Base-by-base conservation (phyloP, 257 asterid genomes). In the Haberlea rhodopensis region DNA sequence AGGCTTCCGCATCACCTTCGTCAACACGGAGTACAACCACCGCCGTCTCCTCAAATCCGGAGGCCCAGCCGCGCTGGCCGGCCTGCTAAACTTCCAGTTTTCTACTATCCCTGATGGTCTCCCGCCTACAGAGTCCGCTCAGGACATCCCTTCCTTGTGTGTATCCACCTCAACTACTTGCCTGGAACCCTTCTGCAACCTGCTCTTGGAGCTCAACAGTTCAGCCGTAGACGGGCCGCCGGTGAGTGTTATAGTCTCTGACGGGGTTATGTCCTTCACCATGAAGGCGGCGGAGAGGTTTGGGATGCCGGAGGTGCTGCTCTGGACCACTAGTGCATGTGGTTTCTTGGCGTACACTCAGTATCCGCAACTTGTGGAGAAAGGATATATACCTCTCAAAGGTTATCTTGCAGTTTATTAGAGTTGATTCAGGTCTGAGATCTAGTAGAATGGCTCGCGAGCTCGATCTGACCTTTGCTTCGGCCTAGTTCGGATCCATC, bases 1-100 rank as follows among this genome's bases (percentile, higher is more conserved):
- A 1, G 85, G 83, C 70, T 83, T 81, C 73, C 62, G 65, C 78
- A 55, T n/a, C n/a, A n/a, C n/a, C n/a, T n/a, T n/a, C n/a, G n/a
- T n/a, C n/a, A n/a, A n/a, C n/a, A n/a, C n/a, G 26, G 87, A 82
- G 10, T 78, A 74, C 87, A 83, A 79, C 72, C 85, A 74, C 67
- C 81, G 80, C 61, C 85, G 85, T 61, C 75, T 80, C 72, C 72
- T 77, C 80, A 80, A 68, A 25, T 77, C 82, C 68, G 71, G 67
- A 21, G 82, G 80, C 43, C 57, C 79, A 20, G 11, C 69, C 19
- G 67, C 85, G 65, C 32, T 76, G 11, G 76, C 62, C 26, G 80
- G 80, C 40, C 55, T 77, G 11, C 80, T 72, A n/a, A 82, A 68
- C 67, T 77, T 80, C 76, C 80, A 68, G 0, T 79, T 75, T 58